Conservation (phyloP, 1,284 basidiomycete genomes). For the Sporisorium scitamineum region DNA sequence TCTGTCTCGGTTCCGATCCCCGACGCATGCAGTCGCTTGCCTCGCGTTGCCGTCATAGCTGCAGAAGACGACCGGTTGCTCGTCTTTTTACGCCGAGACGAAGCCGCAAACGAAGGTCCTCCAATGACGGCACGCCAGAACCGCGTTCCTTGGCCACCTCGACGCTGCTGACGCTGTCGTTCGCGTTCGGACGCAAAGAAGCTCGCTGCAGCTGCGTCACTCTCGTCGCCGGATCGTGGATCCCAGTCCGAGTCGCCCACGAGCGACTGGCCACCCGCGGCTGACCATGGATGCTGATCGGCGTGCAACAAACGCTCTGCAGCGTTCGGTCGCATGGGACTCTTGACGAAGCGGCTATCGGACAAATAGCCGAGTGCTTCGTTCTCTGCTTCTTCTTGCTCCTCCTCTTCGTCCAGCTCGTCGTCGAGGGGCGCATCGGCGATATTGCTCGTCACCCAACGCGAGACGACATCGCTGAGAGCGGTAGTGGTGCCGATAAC, state of each 20-base stretch:
- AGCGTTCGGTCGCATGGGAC: slow-evolving; percentile 16
- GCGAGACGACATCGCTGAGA: slow-evolving; percentile 59
- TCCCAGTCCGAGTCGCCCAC: slow-evolving; percentile 42
- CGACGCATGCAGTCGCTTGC: background rate
- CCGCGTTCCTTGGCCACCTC: slow-evolving; percentile 50
- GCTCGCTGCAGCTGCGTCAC: slow-evolving; percentile 36
- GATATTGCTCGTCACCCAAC: slow-evolving; percentile 69
- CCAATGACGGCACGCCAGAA: slow-evolving; percentile 63
- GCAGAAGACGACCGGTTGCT: background rate
- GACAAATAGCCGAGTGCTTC: slow-evolving; percentile 31
- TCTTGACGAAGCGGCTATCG: slow-evolving; percentile 30
- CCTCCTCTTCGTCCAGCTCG: slow-evolving; percentile 38
- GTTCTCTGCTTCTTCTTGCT: slow-evolving; percentile 24
- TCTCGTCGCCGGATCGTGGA: slow-evolving; percentile 39
- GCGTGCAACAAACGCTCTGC: slow-evolving; percentile 17
- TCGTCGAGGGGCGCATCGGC: slow-evolving; percentile 57
- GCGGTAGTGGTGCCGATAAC: slow-evolving; percentile 81
- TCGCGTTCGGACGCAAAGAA: slow-evolving; percentile 34
- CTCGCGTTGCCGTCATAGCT: background rate
- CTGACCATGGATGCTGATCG: slow-evolving; percentile 11
- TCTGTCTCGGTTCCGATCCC: slow-evolving; percentile 36
- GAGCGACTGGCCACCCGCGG: slow-evolving; percentile 8
- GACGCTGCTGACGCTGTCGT: slow-evolving; percentile 25
- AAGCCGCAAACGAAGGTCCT: slow-evolving; percentile 41
- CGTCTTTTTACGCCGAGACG: slow-evolving; percentile 18